A percentile compares a stretch with the other conserved stretches of the same genome.
These are phyloP conservation scores for Pezicula radicicola DNA, from an alignment of 2,329 filamentous ascomycete genomes.

Conservation along the genomic window DNA sequence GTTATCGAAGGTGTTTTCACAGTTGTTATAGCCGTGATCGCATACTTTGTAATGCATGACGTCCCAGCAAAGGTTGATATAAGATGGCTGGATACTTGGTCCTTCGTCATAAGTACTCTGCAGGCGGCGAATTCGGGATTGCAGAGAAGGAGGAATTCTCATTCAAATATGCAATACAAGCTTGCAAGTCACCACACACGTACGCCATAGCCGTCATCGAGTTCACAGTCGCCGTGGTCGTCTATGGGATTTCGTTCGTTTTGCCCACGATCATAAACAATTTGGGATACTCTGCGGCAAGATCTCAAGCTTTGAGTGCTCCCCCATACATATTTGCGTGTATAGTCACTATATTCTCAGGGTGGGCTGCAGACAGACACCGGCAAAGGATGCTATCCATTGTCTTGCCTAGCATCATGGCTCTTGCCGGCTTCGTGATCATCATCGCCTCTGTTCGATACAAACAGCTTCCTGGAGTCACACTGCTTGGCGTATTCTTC, in stretches of 20 bases:
- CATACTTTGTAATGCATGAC: conserved; percentile 65
- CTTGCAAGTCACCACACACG: neutral
- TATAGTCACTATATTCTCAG: conserved; percentile 70
- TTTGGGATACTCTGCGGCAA: conserved; percentile 56
- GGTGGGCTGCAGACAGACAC: conserved; percentile 64
- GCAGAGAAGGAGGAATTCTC: conserved; percentile 58
- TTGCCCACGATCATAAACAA: conserved; percentile 65
- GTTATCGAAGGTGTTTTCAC: conserved; percentile 69
- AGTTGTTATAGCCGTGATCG: conserved; percentile 53
- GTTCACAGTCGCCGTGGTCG: conserved; percentile 71
- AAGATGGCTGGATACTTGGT: conserved; percentile 55
- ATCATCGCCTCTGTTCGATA: conserved; percentile 43
- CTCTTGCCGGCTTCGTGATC: conserved; percentile 71
- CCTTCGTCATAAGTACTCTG: conserved; percentile 58
- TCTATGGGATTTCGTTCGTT: conserved; percentile 74
- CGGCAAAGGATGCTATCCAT: conserved; percentile 72
- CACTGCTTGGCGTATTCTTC: conserved; percentile 78
- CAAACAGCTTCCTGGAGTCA: conserved; percentile 53
- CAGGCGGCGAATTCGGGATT: conserved; percentile 54
- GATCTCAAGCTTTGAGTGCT: conserved; percentile 44
- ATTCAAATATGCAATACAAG: conserved; percentile 62
- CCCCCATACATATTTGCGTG: conserved; percentile 67
- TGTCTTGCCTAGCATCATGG: conserved; percentile 61
- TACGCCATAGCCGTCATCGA: conserved; percentile 72
- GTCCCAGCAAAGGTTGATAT: conserved; percentile 65